Evolutionary conservation across 176 grass and related monocot species (phyloP).

Genomic region (Aegilops umbellulata): DNA sequence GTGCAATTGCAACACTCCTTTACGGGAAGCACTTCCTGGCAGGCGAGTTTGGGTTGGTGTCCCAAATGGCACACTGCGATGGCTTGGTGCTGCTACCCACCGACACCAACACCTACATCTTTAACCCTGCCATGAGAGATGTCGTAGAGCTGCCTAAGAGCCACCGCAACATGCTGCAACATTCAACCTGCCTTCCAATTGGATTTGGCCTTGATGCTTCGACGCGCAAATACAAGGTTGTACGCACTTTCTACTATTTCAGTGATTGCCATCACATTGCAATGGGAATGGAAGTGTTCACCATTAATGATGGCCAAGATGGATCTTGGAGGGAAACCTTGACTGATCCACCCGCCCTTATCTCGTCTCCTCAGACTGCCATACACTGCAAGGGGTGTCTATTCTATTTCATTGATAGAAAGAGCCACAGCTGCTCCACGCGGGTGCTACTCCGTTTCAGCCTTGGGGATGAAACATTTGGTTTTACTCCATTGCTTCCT

Average conservation of each 20-base stretch:
- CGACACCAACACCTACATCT: not conserved
- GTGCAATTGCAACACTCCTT: not conserved
- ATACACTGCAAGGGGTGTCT: not conserved
- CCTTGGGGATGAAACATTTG: slow-evolving; percentile 21
- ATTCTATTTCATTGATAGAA: not conserved
- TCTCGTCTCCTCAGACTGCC: not conserved
- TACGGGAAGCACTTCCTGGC: not conserved
- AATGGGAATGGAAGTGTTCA: slow-evolving; percentile 30
- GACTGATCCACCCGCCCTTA: not conserved
- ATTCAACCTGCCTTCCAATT: not conserved
- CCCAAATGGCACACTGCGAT: not conserved
- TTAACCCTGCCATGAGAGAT: slow-evolving; percentile 25
- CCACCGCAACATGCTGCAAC: not conserved
- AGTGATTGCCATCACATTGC: not conserved
- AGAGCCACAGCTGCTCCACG: not conserved
- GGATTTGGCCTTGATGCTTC: slow-evolving; percentile 3
- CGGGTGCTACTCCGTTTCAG: slow-evolving; percentile 7
- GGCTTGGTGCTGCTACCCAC: not conserved
- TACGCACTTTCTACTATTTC: not conserved
- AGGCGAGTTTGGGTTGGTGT: not conserved
- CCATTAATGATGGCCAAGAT: slow-evolving; percentile 5
- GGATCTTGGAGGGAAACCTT: not conserved
- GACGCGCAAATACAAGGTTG: slow-evolving; percentile 11
- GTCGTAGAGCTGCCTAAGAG: not conserved
- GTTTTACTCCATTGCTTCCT: not conserved